Conservation (phyloP, 2,329 filamentous ascomycete species). For the Beauveria bassiana region DNA sequence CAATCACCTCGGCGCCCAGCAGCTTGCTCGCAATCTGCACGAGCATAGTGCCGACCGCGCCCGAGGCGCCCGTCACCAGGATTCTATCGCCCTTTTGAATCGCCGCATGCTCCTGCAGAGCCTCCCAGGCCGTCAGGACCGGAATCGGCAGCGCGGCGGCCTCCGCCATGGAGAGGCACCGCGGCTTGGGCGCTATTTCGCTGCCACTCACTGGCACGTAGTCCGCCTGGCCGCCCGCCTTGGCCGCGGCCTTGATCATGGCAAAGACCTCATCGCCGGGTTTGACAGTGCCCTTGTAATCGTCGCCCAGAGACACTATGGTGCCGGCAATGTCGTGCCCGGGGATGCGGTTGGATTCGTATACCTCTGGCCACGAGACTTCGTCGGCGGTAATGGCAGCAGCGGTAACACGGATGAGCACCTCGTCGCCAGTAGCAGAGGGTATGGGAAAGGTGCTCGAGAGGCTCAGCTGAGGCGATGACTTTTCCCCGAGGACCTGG, state of each 20-base stretch:
- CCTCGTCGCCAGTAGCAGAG: neutral
- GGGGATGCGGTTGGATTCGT: conserved; percentile 22
- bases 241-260: conserved; percentile 19
- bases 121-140: conserved; percentile 23
- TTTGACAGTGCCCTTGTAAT: conserved; percentile 15
- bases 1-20: conserved; percentile 18
- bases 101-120: conserved; percentile 17
- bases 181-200: conserved; percentile 19
- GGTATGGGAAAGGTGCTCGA: conserved; percentile 16
- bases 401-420: conserved; percentile 25
- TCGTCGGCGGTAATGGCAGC: conserved; percentile 29
- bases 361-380: conserved; percentile 26
- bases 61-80: conserved; percentile 24
- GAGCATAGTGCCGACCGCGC: conserved; percentile 22
- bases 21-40: conserved; percentile 22
- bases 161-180: conserved; percentile 16
- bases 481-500: conserved; percentile 21
- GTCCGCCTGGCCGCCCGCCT: conserved; percentile 22
- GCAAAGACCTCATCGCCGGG: conserved; percentile 20
- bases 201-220: conserved; percentile 17
- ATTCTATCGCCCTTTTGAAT: conserved; percentile 14
- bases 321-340: conserved; percentile 29
- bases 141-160: conserved; percentile 26
- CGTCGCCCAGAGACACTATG: conserved; percentile 20
- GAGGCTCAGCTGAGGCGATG: conserved; percentile 15